phyloP scores from a whole-genome alignment of 768 basidiomycete genomes.

The Boletus subparvulus region DNA sequence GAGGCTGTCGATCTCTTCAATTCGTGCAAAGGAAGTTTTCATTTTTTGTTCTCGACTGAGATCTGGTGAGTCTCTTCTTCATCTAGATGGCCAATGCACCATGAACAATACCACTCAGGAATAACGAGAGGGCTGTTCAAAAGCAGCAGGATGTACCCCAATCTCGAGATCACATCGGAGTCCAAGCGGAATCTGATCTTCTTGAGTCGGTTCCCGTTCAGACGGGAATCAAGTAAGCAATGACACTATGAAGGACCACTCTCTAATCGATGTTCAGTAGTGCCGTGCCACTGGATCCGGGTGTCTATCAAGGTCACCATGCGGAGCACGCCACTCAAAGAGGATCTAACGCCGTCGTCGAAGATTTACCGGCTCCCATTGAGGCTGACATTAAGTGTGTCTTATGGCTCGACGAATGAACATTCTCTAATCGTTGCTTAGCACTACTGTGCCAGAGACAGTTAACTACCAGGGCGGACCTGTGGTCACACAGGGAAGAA shows the following conservation, averaged over 20 bases:
- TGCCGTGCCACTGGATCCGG: too few relatives aligned
- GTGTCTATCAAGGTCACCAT: too few relatives aligned
- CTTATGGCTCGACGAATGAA: background rate
- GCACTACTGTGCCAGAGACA: background rate
- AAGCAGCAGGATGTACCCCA: background rate
- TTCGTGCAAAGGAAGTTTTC: background rate
- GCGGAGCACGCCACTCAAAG: background rate
- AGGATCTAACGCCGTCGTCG: too few relatives aligned
- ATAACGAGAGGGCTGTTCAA: background rate
- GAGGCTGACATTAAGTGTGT: background rate
- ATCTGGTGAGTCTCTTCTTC: background rate
- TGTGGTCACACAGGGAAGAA: background rate
- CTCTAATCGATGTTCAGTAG: background rate
- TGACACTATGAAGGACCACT: background rate
- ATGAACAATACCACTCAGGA: background rate
- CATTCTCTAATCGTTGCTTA: background rate
- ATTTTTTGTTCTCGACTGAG: slow-evolving; percentile 2
- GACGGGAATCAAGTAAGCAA: background rate
- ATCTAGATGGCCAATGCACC: too few relatives aligned
- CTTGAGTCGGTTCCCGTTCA: background rate
- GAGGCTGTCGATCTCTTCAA: background rate
- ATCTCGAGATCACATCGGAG: too few relatives aligned
- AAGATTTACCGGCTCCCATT: background rate
- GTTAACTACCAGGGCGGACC: background rate
- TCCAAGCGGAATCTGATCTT: background rate